Base-by-base conservation (phyloP, 2,329 filamentous ascomycete genomes). In the Phyllosticta citribraziliensis region DNA sequence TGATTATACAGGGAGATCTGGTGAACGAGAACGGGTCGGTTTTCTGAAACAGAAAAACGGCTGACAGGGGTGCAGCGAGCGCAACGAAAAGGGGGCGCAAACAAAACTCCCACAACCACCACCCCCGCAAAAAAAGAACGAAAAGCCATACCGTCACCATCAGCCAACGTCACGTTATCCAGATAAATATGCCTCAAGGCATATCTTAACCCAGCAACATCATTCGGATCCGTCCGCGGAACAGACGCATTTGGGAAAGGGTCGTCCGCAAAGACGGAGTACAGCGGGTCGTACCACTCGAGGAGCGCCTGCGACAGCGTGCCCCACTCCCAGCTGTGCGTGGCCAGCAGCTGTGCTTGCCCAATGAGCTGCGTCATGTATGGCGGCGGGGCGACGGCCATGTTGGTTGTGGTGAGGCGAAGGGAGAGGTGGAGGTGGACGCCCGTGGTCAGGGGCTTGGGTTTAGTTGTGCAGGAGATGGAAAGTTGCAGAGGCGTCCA, bases 321-420 rank as follows among this genome's bases (percentile, higher is more conserved):
- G 19, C 74, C 74, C 52, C 73, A 74, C 63, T 79, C 76, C 75
- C 74, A 76, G 63, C 70, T 73, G 62, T 75, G 74, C 1, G 68
- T 68, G 22, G 75, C 70, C 9, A 72, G 65, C 10, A 64, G 57
- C 55, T 70, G 65, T 27, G 71, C 72, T 59, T 71, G 69, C 6
- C 61, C 24, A 5, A 70, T 66, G 8, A 68, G 65, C 40, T 63
- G 66, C 17, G 64, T 56, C 25, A 70, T 62, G 1, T 40, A 40
- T 9, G 33, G 33, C 11, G 33, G 33, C 12, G 33, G 33, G 11
- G 33, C 33, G 33, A 40, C 11, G 10, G 33, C 11, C 33, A 40
- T 40, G 33, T 76, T 67, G 2, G 75, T 72, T 61, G 73, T 70
- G n/a, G 66, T 64, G 25, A 78, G 62, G 19, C 27, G 27, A 75